Evolutionary conservation across 495 filamentous ascomycete genomes (phyloP).

Genomic region (Platismatia glauca): DNA sequence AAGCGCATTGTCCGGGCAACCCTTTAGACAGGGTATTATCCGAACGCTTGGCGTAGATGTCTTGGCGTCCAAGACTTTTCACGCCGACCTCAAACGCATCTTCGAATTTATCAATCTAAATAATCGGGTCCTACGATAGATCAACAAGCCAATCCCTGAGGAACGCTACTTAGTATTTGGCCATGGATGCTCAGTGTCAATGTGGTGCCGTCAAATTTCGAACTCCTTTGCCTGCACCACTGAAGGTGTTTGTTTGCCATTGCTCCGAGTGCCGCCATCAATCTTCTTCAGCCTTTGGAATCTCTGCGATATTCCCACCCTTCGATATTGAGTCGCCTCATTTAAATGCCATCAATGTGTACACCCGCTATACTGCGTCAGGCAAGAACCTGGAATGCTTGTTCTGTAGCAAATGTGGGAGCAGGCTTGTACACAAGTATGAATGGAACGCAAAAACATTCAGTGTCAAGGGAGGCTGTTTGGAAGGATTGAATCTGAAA

Average conservation of each 20-base stretch:
- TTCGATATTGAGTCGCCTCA: conserved; percentile 40
- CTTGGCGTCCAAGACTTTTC: no score
- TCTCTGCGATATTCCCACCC: conserved; percentile 56
- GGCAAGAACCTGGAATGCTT: conserved; percentile 44
- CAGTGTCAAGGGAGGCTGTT: conserved; percentile 53
- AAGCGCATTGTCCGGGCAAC: no score
- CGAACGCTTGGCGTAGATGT: no score
- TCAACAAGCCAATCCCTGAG: background rate
- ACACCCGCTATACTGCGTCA: conserved; percentile 36
- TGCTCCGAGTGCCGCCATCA: conserved; percentile 59
- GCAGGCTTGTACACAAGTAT: conserved; percentile 47
- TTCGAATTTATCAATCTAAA: background rate
- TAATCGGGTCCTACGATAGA: background rate
- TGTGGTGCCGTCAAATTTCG: conserved; percentile 54
- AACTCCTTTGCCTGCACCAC: conserved; percentile 46
- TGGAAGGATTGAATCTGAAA: conserved; percentile 49
- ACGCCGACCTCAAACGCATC: background rate
- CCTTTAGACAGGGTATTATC: no score
- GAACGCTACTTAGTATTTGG: background rate
- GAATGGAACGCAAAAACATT: conserved; percentile 41
- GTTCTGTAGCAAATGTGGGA: conserved; percentile 53
- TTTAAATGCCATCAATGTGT: conserved; percentile 36
- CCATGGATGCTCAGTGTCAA: conserved; percentile 52
- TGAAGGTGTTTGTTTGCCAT: conserved; percentile 60
- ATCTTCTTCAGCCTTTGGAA: conserved; percentile 58